Base-by-base conservation (phyloP, 2,329 filamentous ascomycete species). In the Exophiala spinifera region DNA sequence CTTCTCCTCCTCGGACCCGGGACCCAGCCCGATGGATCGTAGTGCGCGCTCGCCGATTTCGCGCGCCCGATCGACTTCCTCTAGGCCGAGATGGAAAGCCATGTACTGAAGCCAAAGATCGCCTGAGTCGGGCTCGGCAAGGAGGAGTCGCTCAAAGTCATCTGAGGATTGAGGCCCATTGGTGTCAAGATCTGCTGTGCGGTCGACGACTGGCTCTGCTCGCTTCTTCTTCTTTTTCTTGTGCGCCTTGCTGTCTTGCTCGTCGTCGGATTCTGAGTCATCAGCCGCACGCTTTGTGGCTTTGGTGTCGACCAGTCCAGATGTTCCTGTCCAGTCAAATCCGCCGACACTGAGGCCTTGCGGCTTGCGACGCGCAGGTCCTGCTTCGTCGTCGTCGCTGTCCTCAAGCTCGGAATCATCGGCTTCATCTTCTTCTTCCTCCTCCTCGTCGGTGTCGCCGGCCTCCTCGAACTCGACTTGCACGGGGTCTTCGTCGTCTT, bases 71-170 rank as follows among this genome's bases (percentile, higher is more conserved):
- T 86, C 84, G 17, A 95, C 79, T 72, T 99, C 94, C 67, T 89
- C 89, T 49, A 95, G 82, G 68, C 95, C 87, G 71, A 96, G 86
- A 73, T 97, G 90, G 80, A 95, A 95, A n/a, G 91, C 91, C 90
- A 99, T 97, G 75, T 99, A 99, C 62, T 89, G 83, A 51, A 96
- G 89, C 94, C 94, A 99, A 23, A 97, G 81, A 58, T 87, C 79
- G 0, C 92, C 95, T n/a, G 89, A 92, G 73, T 97, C 91, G 2
- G 94, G 91, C 69, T 95, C 88, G 52, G 91, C 89, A 19, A 99
- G 83, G 39, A 99, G 82, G 20, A 96, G 84, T 63, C 94, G 87
- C 74, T 99, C 95, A 70, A 91, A 99, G 72, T 99, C 95, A 59
- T 88, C 89, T 14, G 89, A 82, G 1, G 89, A 92, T 69, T 95